These are phyloP conservation scores for Reutealis trisperma DNA, from an alignment of 345 rosid genomes.

Conservation along the genomic window DNA sequence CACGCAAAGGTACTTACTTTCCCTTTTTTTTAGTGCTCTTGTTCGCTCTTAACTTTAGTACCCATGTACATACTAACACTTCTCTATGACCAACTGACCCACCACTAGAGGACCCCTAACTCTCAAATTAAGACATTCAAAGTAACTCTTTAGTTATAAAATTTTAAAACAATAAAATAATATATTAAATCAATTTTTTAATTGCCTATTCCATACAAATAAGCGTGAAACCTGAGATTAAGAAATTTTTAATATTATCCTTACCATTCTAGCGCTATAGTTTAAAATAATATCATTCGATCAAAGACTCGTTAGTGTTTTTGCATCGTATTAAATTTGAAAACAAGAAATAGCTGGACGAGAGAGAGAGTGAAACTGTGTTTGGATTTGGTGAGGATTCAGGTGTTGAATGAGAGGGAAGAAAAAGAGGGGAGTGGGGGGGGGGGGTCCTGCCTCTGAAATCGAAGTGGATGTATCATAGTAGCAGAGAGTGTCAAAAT, in stretches of 20 bases:
- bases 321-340: too few species aligned
- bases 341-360: background rate
- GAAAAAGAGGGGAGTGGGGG: background rate
- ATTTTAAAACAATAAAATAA: too few species aligned
- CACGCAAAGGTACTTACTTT: constrained; percentile 25
- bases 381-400: background rate
- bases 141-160: too few species aligned
- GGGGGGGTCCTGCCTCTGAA: constrained; percentile 33
- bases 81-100: background rate
- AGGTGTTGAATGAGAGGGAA: background rate
- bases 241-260: too few species aligned
- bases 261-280: too few species aligned
- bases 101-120: background rate
- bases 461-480: constrained; percentile 37
- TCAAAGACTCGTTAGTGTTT: too few species aligned
- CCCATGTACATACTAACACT: background rate
- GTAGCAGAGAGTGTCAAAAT: constrained; percentile 20
- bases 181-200: too few species aligned
- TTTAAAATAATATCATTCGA: too few species aligned
- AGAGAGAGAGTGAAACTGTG: background rate
- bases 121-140: too few species aligned
- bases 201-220: too few species aligned
- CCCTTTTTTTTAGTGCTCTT: constrained; percentile 20
- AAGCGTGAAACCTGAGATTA: too few species aligned
- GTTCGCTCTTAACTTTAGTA: constrained; percentile 19